phyloP scores from a whole-genome alignment of 1,284 basidiomycete genomes.

The Puccinia triticina region DNA sequence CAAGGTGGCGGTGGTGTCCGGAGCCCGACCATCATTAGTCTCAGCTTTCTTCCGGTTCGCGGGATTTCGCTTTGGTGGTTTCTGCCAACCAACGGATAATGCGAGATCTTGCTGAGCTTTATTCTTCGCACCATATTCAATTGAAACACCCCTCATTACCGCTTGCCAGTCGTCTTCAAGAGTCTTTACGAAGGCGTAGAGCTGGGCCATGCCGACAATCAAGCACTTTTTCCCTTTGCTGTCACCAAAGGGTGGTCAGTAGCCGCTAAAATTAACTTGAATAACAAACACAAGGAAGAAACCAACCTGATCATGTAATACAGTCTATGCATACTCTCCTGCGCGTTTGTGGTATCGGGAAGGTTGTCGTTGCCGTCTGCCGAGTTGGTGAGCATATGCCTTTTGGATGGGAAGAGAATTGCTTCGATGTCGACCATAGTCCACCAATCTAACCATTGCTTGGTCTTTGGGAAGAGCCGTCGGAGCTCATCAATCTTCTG shows the following conservation, averaged over 20 bases:
- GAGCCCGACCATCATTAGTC: no score
- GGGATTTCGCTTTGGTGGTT: background rate
- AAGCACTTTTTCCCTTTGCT: no score
- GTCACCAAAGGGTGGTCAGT: background rate
- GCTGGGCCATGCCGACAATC: no score
- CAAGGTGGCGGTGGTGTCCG: no score
- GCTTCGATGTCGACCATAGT: no score
- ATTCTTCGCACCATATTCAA: background rate
- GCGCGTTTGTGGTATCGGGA: no score
- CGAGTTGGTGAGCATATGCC: no score
- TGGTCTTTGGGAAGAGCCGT: no score
- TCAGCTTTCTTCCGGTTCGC: no score
- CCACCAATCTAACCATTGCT: no score
- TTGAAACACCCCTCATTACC: background rate
- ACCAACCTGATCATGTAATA: background rate
- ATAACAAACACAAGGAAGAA: background rate
- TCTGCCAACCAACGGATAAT: no score
- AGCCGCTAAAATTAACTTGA: background rate
- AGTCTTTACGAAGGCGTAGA: background rate
- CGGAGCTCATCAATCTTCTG: conserved; percentile 29
- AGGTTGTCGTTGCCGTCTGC: background rate
- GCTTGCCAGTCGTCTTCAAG: conserved; percentile 13
- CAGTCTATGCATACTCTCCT: background rate
- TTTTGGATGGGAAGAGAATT: no score
- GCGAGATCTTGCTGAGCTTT: background rate